phyloP scores from a whole-genome alignment of 148 eudicot genomes.

The Camellia sinensis region DNA sequence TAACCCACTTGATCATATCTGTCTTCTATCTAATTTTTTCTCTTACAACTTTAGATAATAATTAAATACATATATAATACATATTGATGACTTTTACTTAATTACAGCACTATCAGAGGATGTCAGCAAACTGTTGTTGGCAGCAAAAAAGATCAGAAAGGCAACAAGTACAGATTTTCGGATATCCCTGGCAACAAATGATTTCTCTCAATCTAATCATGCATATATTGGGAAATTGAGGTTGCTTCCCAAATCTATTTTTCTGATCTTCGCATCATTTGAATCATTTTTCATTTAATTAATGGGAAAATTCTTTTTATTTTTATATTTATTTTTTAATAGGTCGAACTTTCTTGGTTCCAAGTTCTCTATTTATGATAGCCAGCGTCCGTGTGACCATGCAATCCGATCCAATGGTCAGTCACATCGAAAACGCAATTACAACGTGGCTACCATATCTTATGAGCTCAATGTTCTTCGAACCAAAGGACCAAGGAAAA shows the following conservation, averaged over 20 bases:
- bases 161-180: slow-evolving; percentile 38
- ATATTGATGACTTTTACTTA: neutral
- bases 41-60: neutral
- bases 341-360: slow-evolving; percentile 61
- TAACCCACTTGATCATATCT: neutral
- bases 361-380: slow-evolving; percentile 41
- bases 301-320: neutral
- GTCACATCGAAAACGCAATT: slow-evolving; percentile 20
- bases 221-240: slow-evolving; percentile 48
- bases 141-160: slow-evolving; percentile 45
- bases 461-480: slow-evolving; percentile 52
- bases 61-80: neutral
- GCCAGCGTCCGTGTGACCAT: slow-evolving; percentile 27
- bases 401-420: slow-evolving; percentile 18
- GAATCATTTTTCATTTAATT: neutral
- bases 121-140: slow-evolving; percentile 40
- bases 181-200: slow-evolving; percentile 38
- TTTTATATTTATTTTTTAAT: neutral
- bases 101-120: slow-evolving; percentile 48
- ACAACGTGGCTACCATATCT: slow-evolving; percentile 33
- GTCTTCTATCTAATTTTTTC: neutral
- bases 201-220: slow-evolving; percentile 36
- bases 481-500: slow-evolving; percentile 55
- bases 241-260: slow-evolving; percentile 18
- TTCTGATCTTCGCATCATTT: slow-evolving; percentile 11